These are phyloP conservation scores for Polygonum maritimum DNA, from an alignment of 148 eudicot species.

Conservation along the genomic window DNA sequence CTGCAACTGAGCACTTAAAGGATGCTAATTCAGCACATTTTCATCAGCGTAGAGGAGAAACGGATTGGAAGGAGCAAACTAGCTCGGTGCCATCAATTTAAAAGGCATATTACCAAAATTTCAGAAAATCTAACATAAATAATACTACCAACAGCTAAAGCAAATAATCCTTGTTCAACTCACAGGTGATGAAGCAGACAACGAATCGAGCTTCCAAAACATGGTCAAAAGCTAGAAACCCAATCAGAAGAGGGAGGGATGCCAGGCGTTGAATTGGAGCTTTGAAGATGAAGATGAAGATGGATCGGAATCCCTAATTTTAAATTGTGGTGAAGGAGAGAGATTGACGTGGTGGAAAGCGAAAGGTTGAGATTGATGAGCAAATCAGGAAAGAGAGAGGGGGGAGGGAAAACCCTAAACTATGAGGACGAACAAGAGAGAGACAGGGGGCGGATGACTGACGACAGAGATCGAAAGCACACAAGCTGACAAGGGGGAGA, in stretches of 20 bases:
- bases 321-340: neutral
- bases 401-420: conserved; percentile 19
- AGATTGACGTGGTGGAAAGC: neutral
- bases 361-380: neutral
- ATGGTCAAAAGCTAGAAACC: conserved; percentile 22
- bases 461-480: conserved; percentile 4
- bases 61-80: neutral
- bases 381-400: neutral
- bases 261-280: neutral
- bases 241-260: neutral
- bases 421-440: conserved; percentile 7
- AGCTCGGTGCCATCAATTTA: neutral
- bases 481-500: neutral
- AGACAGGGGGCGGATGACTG: neutral
- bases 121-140: neutral
- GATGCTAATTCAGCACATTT: conserved; percentile 3
- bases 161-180: conserved; percentile 15
- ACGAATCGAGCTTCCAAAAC: conserved; percentile 82
- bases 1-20: neutral
- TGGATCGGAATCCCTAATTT: conserved; percentile 14
- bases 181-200: conserved; percentile 88
- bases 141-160: neutral
- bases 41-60: neutral
- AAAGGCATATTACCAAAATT: neutral
- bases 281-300: conserved; percentile 11